phyloP scores from a whole-genome alignment of 345 rosid species.

The Moricandia arvensis region DNA sequence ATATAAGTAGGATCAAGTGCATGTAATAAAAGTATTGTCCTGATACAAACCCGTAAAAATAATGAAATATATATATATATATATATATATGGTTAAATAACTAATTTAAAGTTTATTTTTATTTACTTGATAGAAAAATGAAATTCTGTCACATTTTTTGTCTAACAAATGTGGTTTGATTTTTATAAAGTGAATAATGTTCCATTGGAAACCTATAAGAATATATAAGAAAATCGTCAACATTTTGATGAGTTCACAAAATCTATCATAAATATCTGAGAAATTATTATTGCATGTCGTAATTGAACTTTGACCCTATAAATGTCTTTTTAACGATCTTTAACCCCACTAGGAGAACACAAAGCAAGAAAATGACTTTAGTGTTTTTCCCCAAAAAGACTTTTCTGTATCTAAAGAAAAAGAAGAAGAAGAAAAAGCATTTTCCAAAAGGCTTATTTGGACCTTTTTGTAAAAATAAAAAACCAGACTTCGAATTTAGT shows the following conservation, averaged over 20 bases:
- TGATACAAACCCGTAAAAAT: no score
- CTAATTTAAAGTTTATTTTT: no score
- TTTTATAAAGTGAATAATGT: background rate
- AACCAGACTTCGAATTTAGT: background rate
- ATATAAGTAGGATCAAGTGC: no score
- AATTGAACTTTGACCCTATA: conserved; percentile 3
- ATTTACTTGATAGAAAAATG: no score
- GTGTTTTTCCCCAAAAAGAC: background rate
- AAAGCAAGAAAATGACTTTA: conserved; percentile 13
- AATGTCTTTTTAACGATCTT: background rate
- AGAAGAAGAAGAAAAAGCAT: background rate
- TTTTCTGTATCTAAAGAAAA: background rate
- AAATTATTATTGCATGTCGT: background rate
- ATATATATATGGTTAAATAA: no score
- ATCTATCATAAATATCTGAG: background rate
- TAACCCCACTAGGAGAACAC: conserved; percentile 2
- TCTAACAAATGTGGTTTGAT: background rate
- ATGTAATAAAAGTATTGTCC: no score
- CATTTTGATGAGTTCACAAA: background rate
- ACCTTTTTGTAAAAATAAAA: background rate
- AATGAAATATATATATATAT: no score
- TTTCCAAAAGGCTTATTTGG: conserved; percentile 30
- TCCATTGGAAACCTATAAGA: background rate
- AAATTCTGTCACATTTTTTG: background rate
- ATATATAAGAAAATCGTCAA: background rate